phyloP scores from a whole-genome alignment of 495 filamentous ascomycete genomes.

The Xylaria nigripes region DNA sequence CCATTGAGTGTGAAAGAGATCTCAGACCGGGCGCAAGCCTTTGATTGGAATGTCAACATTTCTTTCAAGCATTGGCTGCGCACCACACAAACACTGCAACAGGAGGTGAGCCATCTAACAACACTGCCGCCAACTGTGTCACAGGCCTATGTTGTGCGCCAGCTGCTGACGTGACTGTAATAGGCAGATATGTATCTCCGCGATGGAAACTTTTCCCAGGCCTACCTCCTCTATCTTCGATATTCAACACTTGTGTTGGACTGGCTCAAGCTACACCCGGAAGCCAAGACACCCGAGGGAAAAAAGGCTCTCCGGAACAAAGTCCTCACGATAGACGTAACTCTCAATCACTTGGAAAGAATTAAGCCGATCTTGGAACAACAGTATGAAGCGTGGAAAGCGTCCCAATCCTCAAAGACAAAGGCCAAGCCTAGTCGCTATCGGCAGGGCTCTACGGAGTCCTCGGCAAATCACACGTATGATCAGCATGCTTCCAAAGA shows the following conservation, averaged over 20 bases:
- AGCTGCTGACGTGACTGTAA: conserved; percentile 4
- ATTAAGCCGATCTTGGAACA: conserved; percentile 37
- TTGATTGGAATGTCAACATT: conserved; percentile 68
- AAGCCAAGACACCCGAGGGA: conserved; percentile 46
- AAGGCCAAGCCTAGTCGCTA: conserved; percentile 5
- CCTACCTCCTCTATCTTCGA: conserved; percentile 79
- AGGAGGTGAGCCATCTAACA: conserved; percentile 54
- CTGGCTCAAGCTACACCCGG: conserved; percentile 55
- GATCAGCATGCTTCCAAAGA: conserved; percentile 38
- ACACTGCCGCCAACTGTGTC: background rate
- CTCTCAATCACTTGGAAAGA: conserved; percentile 49
- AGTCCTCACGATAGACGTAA: conserved; percentile 17
- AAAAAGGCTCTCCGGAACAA: conserved; percentile 17
- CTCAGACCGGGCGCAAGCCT: conserved; percentile 58
- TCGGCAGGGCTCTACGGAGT: conserved; percentile 8
- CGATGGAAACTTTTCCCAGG: conserved; percentile 78
- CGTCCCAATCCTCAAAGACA: conserved; percentile 9
- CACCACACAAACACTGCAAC: conserved; percentile 65
- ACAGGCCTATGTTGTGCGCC: background rate
- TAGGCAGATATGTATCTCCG: conserved; percentile 60
- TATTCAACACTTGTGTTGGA: conserved; percentile 64
- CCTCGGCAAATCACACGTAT: conserved; percentile 14
- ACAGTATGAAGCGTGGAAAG: conserved; percentile 29
- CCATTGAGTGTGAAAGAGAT: conserved; percentile 71
- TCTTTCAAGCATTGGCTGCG: conserved; percentile 73